Conservation (phyloP, 306 rosid species). For the Malus asiatica region DNA sequence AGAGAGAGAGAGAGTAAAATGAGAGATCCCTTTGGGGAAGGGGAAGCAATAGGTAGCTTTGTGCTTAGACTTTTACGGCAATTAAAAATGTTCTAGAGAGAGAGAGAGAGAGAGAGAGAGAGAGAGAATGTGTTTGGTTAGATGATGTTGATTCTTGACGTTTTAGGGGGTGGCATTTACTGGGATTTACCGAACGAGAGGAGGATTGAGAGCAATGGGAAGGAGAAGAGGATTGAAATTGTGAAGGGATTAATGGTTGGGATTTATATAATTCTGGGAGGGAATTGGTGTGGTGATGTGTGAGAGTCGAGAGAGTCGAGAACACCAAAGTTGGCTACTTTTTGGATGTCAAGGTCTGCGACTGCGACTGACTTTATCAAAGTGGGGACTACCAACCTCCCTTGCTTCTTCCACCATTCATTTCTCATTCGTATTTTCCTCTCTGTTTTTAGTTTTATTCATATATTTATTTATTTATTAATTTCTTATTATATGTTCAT, state of each 20-base stretch:
- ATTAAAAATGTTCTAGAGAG: neutral
- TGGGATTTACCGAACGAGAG: neutral
- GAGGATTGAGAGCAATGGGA: neutral
- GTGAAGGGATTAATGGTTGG: neutral
- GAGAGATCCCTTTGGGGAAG: neutral
- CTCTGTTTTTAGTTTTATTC: neutral
- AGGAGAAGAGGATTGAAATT: neutral
- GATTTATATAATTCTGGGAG: neutral
- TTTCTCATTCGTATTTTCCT: neutral
- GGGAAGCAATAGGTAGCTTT: neutral
- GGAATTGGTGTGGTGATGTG: neutral
- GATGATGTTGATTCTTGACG: neutral
- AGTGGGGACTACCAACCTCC: neutral
- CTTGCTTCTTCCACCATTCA: no score
- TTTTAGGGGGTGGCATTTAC: neutral
- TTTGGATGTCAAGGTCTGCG: neutral
- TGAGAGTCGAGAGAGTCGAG: neutral
- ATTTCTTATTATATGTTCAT: no score
- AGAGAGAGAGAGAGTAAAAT: neutral
- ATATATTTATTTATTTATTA: neutral
- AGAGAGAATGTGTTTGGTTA: neutral
- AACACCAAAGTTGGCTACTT: neutral
- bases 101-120: neutral
- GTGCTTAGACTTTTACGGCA: neutral
- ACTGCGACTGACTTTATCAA: neutral